Evolutionary conservation across 2,329 filamentous ascomycete genomes (phyloP), one percentile per base, ranked within the genome.

Genomic region (Mycosphaerella sp.): DNA sequence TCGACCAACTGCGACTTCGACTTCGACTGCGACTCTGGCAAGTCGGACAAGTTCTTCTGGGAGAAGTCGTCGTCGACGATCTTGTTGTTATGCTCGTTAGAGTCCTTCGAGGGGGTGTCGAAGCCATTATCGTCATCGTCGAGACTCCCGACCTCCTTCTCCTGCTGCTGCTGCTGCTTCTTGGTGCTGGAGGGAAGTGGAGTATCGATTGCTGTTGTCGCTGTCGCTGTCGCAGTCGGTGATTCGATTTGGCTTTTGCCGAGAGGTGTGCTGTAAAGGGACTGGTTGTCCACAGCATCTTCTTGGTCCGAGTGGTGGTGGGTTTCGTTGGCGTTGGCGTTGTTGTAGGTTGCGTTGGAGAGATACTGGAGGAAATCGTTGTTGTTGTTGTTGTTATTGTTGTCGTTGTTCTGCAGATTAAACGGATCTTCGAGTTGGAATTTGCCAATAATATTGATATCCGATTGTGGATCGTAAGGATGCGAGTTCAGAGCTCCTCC

Each of bases 221-320:
- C 32, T 32, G 17, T n/a, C 34, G 34, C 34, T 48, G 47, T 17
- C 32, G 47, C 1, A 34, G 48, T 12, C 21, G 17, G 4, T 26
- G 26, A 6, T 9, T 38, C 5, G 34, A 38, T 9, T 45, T 51
- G 31, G 41, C 31, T 45, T 51, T 51, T 34, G 41, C 48, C 48
- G 48, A 51, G n/a, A 51, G 48, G 48, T 51, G 48, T 51, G 41
- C 48, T 51, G 48, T 51, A 51, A 51, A 51, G 9, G 48, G 48
- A 51, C 40, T 51, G 29, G 31, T 44, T 31, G 48, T 51, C 40
- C 40, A 51, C 40, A 51, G 32, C 48, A 51, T 51, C 31, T 31
- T 44, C 39, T 31, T 45, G 14, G 2, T 29, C 2, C 1, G 23
- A 11, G n/a, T 48, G n/a, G 21, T n/a, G n/a, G 21, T 8, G 8